phyloP scores from a whole-genome alignment of 495 filamentous ascomycete genomes.

The Penicillium antarcticum region DNA sequence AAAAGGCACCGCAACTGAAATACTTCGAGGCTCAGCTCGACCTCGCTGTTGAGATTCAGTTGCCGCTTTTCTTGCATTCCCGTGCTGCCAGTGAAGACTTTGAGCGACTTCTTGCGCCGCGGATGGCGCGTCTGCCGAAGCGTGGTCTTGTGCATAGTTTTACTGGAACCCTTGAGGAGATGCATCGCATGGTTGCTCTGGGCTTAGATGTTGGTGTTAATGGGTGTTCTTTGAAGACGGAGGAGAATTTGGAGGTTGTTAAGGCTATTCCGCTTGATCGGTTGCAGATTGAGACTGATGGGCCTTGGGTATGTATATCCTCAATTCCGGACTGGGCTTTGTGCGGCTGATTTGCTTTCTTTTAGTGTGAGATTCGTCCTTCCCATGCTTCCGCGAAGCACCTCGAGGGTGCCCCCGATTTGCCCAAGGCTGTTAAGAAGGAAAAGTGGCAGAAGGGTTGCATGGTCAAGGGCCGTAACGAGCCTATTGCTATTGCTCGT shows the following conservation, averaged over 20 bases:
- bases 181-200: constrained; percentile 67
- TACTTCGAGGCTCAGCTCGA: constrained; percentile 81
- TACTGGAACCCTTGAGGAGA: constrained; percentile 80
- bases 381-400: constrained; percentile 52
- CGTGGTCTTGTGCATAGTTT: constrained; percentile 87
- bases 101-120: constrained; percentile 55
- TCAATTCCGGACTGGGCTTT: neutral
- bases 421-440: constrained; percentile 75
- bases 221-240: constrained; percentile 89
- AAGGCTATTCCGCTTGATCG: constrained; percentile 66
- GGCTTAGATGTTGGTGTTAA: constrained; percentile 86
- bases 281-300: constrained; percentile 91
- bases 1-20: constrained; percentile 72
- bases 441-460: constrained; percentile 81
- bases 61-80: constrained; percentile 89
- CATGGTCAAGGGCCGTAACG: constrained; percentile 91
- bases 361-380: constrained; percentile 53
- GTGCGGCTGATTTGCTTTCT: constrained; percentile 9
- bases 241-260: constrained; percentile 81
- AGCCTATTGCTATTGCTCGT: constrained; percentile 76
- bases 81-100: constrained; percentile 82
- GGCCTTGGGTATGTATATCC: constrained; percentile 64
- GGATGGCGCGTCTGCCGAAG: constrained; percentile 56
- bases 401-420: constrained; percentile 37
- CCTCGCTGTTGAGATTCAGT: constrained; percentile 70